These are phyloP conservation scores for Fusarium nurragi DNA, from an alignment of 2,329 filamentous ascomycete genomes.

Conservation along the genomic window DNA sequence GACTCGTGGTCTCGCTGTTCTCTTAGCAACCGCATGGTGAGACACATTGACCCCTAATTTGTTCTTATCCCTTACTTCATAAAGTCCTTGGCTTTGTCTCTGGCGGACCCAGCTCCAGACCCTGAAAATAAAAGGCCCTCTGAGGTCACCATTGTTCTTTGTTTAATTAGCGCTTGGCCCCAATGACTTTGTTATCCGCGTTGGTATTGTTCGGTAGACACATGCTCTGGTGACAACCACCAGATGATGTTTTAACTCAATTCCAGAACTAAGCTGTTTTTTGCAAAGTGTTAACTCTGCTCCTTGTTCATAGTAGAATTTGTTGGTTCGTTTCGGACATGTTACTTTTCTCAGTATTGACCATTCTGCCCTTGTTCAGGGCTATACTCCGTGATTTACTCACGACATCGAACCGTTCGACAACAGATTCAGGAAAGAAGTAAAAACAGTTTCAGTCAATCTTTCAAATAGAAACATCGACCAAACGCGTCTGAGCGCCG, in stretches of 20 bases:
- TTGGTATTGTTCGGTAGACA: slow-evolving; percentile 6
- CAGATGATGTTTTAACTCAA: slow-evolving; percentile 15
- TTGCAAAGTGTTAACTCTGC: not conserved
- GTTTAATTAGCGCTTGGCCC: not conserved
- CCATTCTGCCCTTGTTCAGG: slow-evolving; percentile 20
- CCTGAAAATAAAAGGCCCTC: not conserved
- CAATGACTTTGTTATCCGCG: slow-evolving; percentile 3
- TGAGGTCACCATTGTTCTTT: slow-evolving; percentile 6
- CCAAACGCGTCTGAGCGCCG: not conserved
- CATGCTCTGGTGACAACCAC: no score
- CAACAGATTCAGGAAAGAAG: not conserved
- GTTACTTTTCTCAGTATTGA: slow-evolving; percentile 6
- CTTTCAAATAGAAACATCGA: not conserved
- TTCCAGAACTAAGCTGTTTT: not conserved
- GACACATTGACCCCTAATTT: slow-evolving; percentile 16
- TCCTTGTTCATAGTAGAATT: slow-evolving; percentile 22
- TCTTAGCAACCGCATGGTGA: slow-evolving; percentile 5
- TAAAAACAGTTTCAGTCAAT: not conserved
- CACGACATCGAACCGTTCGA: slow-evolving; percentile 1
- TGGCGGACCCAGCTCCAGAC: not conserved
- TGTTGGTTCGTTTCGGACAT: slow-evolving; percentile 23
- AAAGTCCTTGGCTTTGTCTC: slow-evolving; percentile 11
- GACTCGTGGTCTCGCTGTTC: slow-evolving; percentile 1
- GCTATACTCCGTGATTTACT: not conserved
- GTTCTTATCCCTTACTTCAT: slow-evolving; percentile 23